phyloP scores from a whole-genome alignment of 306 rosid species.

The Dalbergia cultrata region DNA sequence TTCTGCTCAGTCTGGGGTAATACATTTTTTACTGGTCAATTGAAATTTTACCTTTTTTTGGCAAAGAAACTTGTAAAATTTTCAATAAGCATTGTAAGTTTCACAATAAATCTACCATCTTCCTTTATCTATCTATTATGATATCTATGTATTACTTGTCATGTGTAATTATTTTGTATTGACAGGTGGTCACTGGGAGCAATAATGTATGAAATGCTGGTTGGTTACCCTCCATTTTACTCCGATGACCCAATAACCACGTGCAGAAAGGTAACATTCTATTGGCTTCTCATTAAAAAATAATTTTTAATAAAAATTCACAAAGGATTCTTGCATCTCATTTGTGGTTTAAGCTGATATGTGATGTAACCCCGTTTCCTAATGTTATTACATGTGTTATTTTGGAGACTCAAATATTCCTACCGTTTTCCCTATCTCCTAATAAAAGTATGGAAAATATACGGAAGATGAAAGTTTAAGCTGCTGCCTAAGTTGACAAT shows the following conservation, averaged over 20 bases:
- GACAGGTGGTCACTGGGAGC: conserved; percentile 99
- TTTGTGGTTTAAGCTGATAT: conserved; percentile 31
- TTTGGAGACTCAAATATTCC: conserved; percentile 24
- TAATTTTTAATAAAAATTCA: neutral
- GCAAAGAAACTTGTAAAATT: conserved; percentile 14
- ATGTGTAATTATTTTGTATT: conserved; percentile 37
- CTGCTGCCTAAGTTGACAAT: neutral
- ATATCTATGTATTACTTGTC: conserved; percentile 36
- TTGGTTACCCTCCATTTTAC: conserved; percentile 98
- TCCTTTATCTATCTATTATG: conserved; percentile 32
- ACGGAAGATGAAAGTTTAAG: conserved; percentile 9
- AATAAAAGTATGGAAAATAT: conserved; percentile 6
- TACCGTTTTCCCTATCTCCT: conserved; percentile 13
- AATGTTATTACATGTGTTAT: conserved; percentile 17
- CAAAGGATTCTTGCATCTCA: conserved; percentile 35
- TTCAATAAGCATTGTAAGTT: conserved; percentile 30
- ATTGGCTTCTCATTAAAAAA: conserved; percentile 15
- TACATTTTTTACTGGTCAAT: conserved; percentile 6
- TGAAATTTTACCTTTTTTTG: conserved; percentile 12
- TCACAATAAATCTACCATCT: conserved; percentile 16
- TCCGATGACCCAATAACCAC: conserved; percentile 93
- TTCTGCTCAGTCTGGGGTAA: conserved; percentile 24
- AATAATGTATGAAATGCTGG: conserved; percentile 97
- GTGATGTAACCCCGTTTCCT: conserved; percentile 32
- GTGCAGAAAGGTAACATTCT: conserved; percentile 86